phyloP scores from a whole-genome alignment of 306 rosid species.

The Castanea sativa region DNA sequence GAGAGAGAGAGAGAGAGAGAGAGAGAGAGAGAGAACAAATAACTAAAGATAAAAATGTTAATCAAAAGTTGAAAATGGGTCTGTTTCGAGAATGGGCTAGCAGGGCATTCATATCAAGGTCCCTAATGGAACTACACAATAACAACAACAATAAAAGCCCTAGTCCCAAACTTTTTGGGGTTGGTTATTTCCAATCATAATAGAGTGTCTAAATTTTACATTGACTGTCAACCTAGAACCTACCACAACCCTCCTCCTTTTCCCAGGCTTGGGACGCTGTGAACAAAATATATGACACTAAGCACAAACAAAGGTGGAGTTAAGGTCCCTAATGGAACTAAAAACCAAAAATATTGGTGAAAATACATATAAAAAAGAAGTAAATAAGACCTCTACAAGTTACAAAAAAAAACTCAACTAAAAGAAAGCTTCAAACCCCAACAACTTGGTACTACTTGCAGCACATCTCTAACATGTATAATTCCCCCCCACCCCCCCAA shows the following conservation, averaged over 20 bases:
- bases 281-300: too few relatives aligned
- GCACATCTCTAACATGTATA: background rate
- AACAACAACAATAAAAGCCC: too few relatives aligned
- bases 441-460: background rate
- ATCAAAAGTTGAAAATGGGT: background rate
- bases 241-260: too few relatives aligned
- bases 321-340: background rate
- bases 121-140: background rate
- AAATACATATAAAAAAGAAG: conserved; percentile 8
- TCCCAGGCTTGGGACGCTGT: too few relatives aligned
- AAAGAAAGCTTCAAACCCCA: background rate
- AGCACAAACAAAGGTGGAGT: too few relatives aligned
- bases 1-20: background rate
- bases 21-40: background rate
- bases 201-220: too few relatives aligned
- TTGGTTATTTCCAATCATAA: too few relatives aligned
- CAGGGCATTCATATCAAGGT: too few relatives aligned
- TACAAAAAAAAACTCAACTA: background rate
- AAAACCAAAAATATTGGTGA: background rate
- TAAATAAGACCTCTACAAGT: background rate
- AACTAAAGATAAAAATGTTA: background rate
- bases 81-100: background rate
- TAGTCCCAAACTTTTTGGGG: too few relatives aligned
- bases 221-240: too few relatives aligned
- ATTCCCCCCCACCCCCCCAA: too few relatives aligned